Evolutionary conservation across 2,329 filamentous ascomycete species (phyloP).

Genomic region (Penicillium sp.): DNA sequence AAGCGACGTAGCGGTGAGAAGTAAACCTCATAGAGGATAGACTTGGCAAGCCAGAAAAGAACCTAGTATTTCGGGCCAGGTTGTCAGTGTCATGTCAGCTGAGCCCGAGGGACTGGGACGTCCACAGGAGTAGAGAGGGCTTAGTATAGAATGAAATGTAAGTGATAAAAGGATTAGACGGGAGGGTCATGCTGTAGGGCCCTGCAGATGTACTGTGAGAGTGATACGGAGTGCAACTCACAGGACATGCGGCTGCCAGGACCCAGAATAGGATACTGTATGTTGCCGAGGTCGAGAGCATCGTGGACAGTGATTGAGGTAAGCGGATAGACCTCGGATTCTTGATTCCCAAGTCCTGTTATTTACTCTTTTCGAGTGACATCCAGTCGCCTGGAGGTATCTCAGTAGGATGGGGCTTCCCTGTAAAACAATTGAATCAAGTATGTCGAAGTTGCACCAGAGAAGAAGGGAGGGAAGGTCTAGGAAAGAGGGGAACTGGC

Average conservation of each 20-base stretch:
- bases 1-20: conserved; percentile 26
- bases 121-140: not conserved
- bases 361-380: conserved; percentile 7
- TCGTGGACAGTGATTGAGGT: conserved; percentile 3
- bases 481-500: not conserved
- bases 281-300: conserved; percentile 7
- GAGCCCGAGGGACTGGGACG: not conserved
- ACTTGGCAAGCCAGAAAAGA: conserved; percentile 4
- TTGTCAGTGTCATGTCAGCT: not conserved
- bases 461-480: not conserved
- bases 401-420: not conserved
- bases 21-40: conserved; percentile 19
- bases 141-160: not conserved
- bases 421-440: not conserved
- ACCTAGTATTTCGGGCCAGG: not conserved
- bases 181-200: conserved; percentile 4
- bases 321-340: not conserved
- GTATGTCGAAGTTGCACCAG: not conserved
- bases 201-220: conserved; percentile 13
- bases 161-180: not conserved
- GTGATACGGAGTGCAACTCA: conserved; percentile 20
- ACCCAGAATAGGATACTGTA: conserved; percentile 14
- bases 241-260: conserved; percentile 15
- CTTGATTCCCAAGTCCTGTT: conserved; percentile 8
- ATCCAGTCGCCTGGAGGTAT: not conserved